phyloP scores from a whole-genome alignment of 2,329 filamentous ascomycete species.

The Scedosporium aurantiacum region DNA sequence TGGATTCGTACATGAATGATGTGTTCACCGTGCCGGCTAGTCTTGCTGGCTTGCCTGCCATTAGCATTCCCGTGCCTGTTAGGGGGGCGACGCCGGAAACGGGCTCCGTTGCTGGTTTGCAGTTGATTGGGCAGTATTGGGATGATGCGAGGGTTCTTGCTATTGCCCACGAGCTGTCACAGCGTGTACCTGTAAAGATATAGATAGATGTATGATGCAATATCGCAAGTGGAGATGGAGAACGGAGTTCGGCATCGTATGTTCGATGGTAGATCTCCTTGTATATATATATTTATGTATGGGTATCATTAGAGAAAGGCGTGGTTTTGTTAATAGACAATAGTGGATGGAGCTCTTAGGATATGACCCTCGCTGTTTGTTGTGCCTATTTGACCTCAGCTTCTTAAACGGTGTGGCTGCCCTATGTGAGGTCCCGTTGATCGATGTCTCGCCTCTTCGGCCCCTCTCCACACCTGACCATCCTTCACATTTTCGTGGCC shows the following conservation, averaged over 20 bases:
- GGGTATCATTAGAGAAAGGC: conserved; percentile 1
- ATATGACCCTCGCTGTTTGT: neutral
- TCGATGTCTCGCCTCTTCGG: too few species aligned
- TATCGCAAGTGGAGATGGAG: neutral
- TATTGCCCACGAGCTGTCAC: conserved; percentile 38
- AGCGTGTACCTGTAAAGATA: conserved; percentile 13
- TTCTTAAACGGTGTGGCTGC: neutral
- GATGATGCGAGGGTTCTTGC: conserved; percentile 56
- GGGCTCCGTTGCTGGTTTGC: conserved; percentile 43
- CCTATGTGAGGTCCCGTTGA: too few species aligned
- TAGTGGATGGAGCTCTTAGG: neutral
- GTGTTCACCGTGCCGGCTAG: conserved; percentile 93
- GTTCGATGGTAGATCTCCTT: neutral
- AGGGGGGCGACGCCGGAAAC: conserved; percentile 19
- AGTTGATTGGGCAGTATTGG: conserved; percentile 73
- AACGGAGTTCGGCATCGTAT: neutral
- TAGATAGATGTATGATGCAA: neutral
- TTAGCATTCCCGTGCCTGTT: conserved; percentile 57
- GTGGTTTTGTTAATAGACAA: neutral
- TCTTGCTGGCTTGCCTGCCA: conserved; percentile 77
- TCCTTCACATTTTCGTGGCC: too few species aligned
- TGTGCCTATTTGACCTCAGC: neutral
- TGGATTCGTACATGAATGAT: conserved; percentile 86
- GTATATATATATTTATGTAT: conserved; percentile 5
- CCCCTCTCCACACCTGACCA: too few species aligned